Evolutionary conservation across 2,329 filamentous ascomycete genomes (phyloP), one percentile per base, ranked within the genome.

Genomic region (Chrysoporthe cubensis): DNA sequence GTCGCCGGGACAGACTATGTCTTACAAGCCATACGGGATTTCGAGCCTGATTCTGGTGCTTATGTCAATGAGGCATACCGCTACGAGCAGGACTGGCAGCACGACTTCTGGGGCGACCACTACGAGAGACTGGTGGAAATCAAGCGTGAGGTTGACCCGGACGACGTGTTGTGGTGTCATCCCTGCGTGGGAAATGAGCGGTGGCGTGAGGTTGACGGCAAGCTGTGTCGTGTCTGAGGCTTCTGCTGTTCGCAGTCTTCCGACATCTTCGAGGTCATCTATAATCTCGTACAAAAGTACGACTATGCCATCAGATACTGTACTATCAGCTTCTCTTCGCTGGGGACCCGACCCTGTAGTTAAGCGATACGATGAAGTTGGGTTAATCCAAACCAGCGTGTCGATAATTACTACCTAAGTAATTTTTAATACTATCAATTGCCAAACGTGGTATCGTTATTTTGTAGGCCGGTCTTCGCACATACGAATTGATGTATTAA

Each of bases 161-260:
- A 72, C 2, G 78, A 80, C 71, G 74, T 82, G 11, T 77, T 82
- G 64, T 79, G 78, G 71, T 80, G 78, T 72, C 74, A 75, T 52
- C 74, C 78, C 18, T 80, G 79, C 66, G 78, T 80, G 7, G 78
- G 78, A 5, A 76, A 72, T 64, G 75, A 77, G 64, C 48, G 72
- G 14, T 78, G 76, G 73, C n/a, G 65, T 32, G 69, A 73, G 66
- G 66, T 71, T 2, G 71, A 48, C 4, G 61, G 62, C 26, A 46
- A 54, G 57, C 66, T 74, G 26, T 73, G 71, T 59, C 18, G 44
- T n/a, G 18, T 48, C 44, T 21, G 16, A 21, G 44, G 44, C 44
- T 48, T 18, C 16, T 18, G 44, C 44, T 46, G 14, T 4, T 18
- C 4, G 43, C 14, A 16, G 43, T 7, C 43, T 46, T 26, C 26